phyloP scores from a whole-genome alignment of 805 yeast genomes.

The Monosporozyma servazzii region DNA sequence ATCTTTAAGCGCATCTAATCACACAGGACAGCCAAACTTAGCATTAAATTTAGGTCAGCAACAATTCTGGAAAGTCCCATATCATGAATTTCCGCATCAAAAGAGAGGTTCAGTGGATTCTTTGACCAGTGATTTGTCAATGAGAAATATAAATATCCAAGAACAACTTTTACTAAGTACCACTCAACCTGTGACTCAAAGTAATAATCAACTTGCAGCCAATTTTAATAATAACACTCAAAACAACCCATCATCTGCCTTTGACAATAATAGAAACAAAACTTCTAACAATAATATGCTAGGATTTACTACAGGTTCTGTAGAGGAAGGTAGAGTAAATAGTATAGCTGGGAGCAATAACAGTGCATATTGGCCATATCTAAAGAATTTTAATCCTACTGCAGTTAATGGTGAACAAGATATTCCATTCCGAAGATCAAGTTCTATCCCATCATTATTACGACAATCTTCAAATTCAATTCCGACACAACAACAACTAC shows the following conservation, averaged over 20 bases:
- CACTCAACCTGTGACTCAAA: neutral
- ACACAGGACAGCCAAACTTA: neutral
- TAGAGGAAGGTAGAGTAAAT: slow-evolving; percentile 5
- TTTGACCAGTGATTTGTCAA: slow-evolving; percentile 23
- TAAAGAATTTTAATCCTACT: slow-evolving; percentile 10
- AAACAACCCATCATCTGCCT: neutral
- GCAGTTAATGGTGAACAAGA: slow-evolving; percentile 11
- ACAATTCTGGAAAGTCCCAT: slow-evolving; percentile 32
- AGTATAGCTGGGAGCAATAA: slow-evolving; percentile 5
- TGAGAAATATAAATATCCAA: slow-evolving; percentile 13
- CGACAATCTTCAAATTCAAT: slow-evolving; percentile 16
- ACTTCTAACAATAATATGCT: neutral
- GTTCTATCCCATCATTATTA: slow-evolving; percentile 23
- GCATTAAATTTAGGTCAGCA: slow-evolving; percentile 15
- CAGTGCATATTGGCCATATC: slow-evolving; percentile 18
- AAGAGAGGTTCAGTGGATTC: slow-evolving; percentile 28
- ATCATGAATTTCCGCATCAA: slow-evolving; percentile 26
- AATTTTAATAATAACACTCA: neutral
- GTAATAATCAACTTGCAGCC: neutral
- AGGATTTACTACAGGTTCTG: neutral
- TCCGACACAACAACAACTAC: slow-evolving; percentile 12
- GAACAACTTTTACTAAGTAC: slow-evolving; percentile 14
- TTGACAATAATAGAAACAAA: slow-evolving; percentile 2
- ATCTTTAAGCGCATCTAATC: neutral
- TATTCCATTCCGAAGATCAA: slow-evolving; percentile 18